A percentile compares a stretch with the other conserved stretches of the same genome.
phyloP scores from a whole-genome alignment of 2,329 filamentous ascomycete genomes.

The Claviceps paspali region DNA sequence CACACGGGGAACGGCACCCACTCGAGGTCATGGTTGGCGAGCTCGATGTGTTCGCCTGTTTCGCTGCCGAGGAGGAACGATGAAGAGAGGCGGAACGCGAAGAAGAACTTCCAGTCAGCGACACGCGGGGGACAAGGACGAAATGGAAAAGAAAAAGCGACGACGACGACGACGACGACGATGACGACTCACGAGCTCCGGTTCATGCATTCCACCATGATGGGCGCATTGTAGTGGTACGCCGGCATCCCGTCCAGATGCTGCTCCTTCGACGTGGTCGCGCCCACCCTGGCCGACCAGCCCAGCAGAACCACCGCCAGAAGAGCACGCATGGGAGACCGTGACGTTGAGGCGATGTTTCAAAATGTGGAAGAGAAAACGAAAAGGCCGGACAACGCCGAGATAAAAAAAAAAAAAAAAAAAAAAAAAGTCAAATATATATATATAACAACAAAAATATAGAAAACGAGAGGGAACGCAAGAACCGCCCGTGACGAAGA shows the following conservation, averaged over 20 bases:
- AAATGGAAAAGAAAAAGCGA: too few relatives aligned
- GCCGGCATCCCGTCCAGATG: constrained; percentile 32
- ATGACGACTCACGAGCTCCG: constrained; percentile 43
- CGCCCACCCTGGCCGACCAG: constrained; percentile 8
- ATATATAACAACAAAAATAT: too few relatives aligned
- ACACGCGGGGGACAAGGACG: too few relatives aligned
- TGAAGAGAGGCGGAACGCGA: too few relatives aligned
- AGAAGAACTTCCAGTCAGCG: too few relatives aligned
- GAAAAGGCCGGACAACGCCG: neutral
- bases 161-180: too few relatives aligned
- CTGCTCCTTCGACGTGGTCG: constrained; percentile 15
- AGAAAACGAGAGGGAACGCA: neutral
- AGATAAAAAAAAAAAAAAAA: neutral
- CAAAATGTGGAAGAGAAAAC: too few relatives aligned
- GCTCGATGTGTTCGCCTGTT: constrained; percentile 78
- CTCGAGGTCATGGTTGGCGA: constrained; percentile 66
- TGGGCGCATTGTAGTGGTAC: constrained; percentile 50
- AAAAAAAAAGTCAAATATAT: neutral
- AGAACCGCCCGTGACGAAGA: neutral
- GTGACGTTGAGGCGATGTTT: too few relatives aligned
- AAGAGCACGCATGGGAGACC: constrained; percentile 4
- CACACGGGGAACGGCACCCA: constrained; percentile 85
- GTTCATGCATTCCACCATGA: constrained; percentile 60
- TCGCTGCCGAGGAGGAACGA: constrained; percentile 40
- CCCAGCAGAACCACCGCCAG: neutral